Evolutionary conservation across 2,329 filamentous ascomycete genomes (phyloP).

Genomic region (Penicillium paneum): DNA sequence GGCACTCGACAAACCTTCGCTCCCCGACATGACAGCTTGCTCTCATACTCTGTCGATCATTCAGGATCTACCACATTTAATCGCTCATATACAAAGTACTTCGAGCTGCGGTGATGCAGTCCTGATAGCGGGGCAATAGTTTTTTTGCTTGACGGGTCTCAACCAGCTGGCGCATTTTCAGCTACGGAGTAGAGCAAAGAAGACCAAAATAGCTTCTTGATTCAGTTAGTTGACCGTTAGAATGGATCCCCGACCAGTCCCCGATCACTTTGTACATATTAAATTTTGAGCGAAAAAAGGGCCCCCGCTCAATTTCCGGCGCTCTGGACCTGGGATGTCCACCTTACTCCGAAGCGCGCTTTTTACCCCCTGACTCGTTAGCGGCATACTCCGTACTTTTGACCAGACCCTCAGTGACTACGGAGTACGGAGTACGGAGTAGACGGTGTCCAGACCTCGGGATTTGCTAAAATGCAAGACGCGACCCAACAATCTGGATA

Average conservation of each 20-base stretch:
- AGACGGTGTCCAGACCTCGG: not conserved
- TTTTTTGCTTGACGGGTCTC: not conserved
- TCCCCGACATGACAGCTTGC: not conserved
- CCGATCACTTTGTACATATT: constrained; percentile 2
- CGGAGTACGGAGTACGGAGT: too few relatives aligned
- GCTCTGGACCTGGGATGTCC: not conserved
- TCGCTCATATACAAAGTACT: too few relatives aligned
- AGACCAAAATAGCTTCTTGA: not conserved
- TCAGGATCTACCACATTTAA: not conserved
- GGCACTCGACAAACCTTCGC: not conserved
- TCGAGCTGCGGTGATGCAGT: too few relatives aligned
- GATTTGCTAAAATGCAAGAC: not conserved
- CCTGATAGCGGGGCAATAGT: not conserved
- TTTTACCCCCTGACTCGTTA: not conserved
- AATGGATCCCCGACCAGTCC: not conserved
- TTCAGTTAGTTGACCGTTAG: constrained; percentile 18
- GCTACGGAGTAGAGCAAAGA: not conserved
- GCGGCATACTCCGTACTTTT: constrained; percentile 3
- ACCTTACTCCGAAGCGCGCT: not conserved
- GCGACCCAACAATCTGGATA: not conserved
- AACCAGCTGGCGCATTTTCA: not conserved
- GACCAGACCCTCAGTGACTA: not conserved
- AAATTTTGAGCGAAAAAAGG: not conserved
- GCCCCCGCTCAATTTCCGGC: not conserved
- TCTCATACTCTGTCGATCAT: not conserved